Evolutionary conservation across 2,329 filamentous ascomycete genomes (phyloP).

Genomic region (Aspergillus texensis): DNA sequence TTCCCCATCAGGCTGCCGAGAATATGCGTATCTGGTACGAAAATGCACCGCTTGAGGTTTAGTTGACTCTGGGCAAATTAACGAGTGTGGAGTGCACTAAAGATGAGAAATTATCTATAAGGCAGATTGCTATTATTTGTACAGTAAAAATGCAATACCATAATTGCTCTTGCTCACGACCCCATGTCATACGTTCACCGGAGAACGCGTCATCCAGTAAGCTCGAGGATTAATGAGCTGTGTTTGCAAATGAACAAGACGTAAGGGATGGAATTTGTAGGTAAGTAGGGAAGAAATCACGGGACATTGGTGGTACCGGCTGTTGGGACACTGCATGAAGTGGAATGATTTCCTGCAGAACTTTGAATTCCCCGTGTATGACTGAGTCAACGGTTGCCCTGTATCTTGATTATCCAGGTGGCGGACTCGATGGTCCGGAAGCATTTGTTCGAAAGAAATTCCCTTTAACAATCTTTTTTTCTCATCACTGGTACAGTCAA

Average conservation of each 20-base stretch:
- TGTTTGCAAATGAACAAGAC: not conserved
- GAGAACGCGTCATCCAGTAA: not conserved
- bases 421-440: slow-evolving; percentile 1
- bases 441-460: not conserved
- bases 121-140: not conserved
- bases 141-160: not conserved
- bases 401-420: not conserved
- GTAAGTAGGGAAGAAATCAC: not conserved
- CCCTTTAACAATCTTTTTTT: not conserved
- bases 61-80: not conserved
- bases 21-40: slow-evolving; percentile 67
- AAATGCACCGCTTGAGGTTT: slow-evolving; percentile 25
- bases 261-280: not conserved
- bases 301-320: not conserved
- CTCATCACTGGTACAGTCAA: not conserved
- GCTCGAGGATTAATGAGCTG: not conserved
- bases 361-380: not conserved
- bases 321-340: not conserved
- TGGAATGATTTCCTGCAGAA: not conserved
- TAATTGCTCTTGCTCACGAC: not conserved
- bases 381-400: slow-evolving; percentile 1
- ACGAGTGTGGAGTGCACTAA: not conserved
- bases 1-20: slow-evolving; percentile 71
- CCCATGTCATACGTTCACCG: not conserved
- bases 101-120: not conserved